Base-by-base conservation (phyloP, 1,284 basidiomycete genomes). In the Laetiporus sulphureus region DNA sequence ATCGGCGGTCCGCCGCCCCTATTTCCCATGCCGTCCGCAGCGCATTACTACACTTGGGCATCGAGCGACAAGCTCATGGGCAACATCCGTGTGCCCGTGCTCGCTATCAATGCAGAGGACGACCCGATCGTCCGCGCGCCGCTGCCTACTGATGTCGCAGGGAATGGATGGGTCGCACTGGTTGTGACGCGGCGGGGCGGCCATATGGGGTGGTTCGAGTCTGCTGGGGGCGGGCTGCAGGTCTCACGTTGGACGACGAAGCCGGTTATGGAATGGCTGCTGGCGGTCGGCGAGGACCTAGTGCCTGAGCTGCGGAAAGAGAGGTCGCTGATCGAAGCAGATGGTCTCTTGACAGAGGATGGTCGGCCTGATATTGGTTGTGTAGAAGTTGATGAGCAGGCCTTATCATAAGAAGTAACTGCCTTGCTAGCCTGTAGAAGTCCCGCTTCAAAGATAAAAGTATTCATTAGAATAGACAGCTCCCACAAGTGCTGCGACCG, bases 181-280 rank as follows among this genome's bases (percentile, higher is more conserved):
- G 83, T 72, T 12, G 64, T 89, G 42, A 93, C 94, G 0, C 66
- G 71, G 21, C 71, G 73, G 10, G 94, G 95, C 1, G 95, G 95
- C 0, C 94, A 98, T 66, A 71, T 98, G 12, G 94, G 94, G 21
- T 97, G 91, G 93, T 97, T 94, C 58, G 78, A 85, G 53, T 64
- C 75, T 32, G n/a, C n/a, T n/a, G 65, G 66, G 24, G 66, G 65
- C 21, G 46, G 62, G 36, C 57, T 58, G 43, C 59, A 62, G 44
- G 62, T 76, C 15, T 69, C 69, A 45, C 65, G 85, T 39, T 91
- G 87, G 88, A 70, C 83, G 41, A 73, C 69, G n/a, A 64, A 70
- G 49, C 87, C 88, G 3, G 79, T 84, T 5, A 54, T 89, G 10
- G 82, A 91, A 57, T 91, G 83, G 84, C 55, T 87, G 35, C 69